Evolutionary conservation across 768 basidiomycete species (phyloP).

Genomic region (Panaeolus papilionaceus): DNA sequence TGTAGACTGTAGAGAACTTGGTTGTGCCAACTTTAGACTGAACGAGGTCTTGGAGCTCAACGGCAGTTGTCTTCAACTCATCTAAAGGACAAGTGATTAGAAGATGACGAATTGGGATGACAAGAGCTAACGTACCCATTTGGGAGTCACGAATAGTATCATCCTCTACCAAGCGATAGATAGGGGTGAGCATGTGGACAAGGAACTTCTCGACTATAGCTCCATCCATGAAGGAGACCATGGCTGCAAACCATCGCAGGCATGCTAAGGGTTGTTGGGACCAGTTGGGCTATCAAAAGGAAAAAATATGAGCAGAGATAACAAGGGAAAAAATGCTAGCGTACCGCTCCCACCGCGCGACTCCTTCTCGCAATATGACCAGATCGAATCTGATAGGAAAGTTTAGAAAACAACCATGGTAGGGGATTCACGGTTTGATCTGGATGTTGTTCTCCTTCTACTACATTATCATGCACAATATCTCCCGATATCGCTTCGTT

Average conservation of each 20-base stretch:
- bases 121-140: conserved; percentile 66
- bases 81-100: conserved; percentile 50
- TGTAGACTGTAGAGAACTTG: conserved; percentile 81
- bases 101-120: neutral
- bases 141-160: conserved; percentile 79
- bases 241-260: conserved; percentile 94
- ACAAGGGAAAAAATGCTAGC: conserved; percentile 27
- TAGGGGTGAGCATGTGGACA: conserved; percentile 83
- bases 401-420: conserved; percentile 92
- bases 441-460: conserved; percentile 35
- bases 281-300: conserved; percentile 72
- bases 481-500: conserved; percentile 36
- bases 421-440: conserved; percentile 53
- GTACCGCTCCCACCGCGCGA: conserved; percentile 51
- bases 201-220: conserved; percentile 69
- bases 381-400: conserved; percentile 86
- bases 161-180: conserved; percentile 89
- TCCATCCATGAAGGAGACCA: conserved; percentile 74
- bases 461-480: conserved; percentile 28
- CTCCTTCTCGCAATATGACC: conserved; percentile 76
- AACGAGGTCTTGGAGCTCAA: conserved; percentile 87
- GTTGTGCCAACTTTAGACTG: conserved; percentile 90
- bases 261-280: conserved; percentile 78
- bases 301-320: conserved; percentile 20
- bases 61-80: conserved; percentile 80